Conservation (phyloP, 2,329 filamentous ascomycete genomes). For the Penicillium sp. region DNA sequence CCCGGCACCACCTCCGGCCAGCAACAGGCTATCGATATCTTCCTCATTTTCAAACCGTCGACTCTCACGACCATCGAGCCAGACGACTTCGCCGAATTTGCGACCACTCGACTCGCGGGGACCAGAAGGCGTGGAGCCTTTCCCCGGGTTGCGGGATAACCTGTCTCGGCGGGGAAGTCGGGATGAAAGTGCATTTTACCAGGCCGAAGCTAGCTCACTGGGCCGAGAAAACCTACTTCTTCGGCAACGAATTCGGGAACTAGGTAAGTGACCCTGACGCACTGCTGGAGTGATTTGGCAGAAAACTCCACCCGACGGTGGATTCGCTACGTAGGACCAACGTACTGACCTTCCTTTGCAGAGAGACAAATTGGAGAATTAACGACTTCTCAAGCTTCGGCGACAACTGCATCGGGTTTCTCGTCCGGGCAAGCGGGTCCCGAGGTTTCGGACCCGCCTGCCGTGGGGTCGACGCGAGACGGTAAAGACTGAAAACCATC, state of each 20-base stretch:
- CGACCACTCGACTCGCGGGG: conserved; percentile 33
- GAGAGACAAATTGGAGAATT: conserved; percentile 26
- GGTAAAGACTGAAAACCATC: conserved; percentile 18
- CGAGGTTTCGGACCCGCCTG: conserved; percentile 21
- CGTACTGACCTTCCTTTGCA: conserved; percentile 7
- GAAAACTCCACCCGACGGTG: conserved; percentile 6
- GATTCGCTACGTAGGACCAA: not conserved
- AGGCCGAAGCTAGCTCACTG: conserved; percentile 50
- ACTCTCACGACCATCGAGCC: conserved; percentile 37
- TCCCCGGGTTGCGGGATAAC: conserved; percentile 29
- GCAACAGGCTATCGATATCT: conserved; percentile 37
- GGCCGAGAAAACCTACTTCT: conserved; percentile 52
- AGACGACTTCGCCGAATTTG: conserved; percentile 40
- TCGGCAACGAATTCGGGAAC: conserved; percentile 48
- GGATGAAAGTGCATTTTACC: conserved; percentile 50
- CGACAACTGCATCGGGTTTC: conserved; percentile 9
- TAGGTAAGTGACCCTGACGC: conserved; percentile 35
- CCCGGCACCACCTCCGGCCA: conserved; percentile 22
- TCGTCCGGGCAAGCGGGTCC: conserved; percentile 19
- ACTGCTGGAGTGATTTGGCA: not conserved
- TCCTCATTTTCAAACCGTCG: conserved; percentile 37
- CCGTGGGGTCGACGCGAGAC: conserved; percentile 15
- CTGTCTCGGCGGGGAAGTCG: conserved; percentile 41
- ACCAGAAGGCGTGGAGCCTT: conserved; percentile 27
- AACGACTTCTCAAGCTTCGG: conserved; percentile 8